Percentiles rank a stretch among this genome's conserved stretches.
These are phyloP conservation scores for Beauveria scarabaeidicola DNA, from an alignment of 2,329 filamentous ascomycete species.

Conservation along the genomic window DNA sequence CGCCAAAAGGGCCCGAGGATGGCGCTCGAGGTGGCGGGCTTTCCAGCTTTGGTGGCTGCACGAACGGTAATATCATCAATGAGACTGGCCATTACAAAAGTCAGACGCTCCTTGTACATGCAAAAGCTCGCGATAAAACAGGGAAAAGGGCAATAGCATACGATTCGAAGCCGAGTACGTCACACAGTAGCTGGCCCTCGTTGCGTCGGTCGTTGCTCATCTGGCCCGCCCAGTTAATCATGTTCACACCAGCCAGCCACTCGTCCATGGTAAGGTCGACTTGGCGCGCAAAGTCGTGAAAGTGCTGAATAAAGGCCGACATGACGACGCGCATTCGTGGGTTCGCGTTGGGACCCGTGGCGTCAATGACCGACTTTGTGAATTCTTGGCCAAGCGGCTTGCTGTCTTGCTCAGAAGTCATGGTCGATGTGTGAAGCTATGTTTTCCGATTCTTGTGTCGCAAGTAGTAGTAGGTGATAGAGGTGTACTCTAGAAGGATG, in stretches of 20 bases:
- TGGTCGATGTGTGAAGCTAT: neutral
- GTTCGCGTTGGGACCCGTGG: slow-evolving; percentile 63
- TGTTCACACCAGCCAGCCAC: slow-evolving; percentile 62
- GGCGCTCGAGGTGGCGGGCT: slow-evolving; percentile 59
- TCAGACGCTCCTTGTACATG: no score
- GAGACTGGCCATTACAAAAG: slow-evolving; percentile 27
- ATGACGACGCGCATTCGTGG: slow-evolving; percentile 62
- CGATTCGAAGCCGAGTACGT: slow-evolving; percentile 67
- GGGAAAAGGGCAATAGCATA: slow-evolving; percentile 23
- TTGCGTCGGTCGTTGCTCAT: slow-evolving; percentile 62
- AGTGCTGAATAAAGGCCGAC: slow-evolving; percentile 58
- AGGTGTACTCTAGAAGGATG: no score
- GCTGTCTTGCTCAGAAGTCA: slow-evolving; percentile 10
- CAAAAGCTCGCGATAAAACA: no score
- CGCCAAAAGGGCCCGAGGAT: slow-evolving; percentile 85
- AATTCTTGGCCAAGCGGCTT: slow-evolving; percentile 41
- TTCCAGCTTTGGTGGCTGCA: slow-evolving; percentile 32
- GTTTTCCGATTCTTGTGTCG: neutral
- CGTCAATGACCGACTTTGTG: slow-evolving; percentile 63
- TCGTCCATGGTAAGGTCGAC: slow-evolving; percentile 72
- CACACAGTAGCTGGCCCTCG: slow-evolving; percentile 64
- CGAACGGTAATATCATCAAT: slow-evolving; percentile 77
- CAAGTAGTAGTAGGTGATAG: neutral
- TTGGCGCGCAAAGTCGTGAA: slow-evolving; percentile 76
- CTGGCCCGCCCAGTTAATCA: slow-evolving; percentile 54